phyloP scores from a whole-genome alignment of 768 basidiomycete species.

The Amanita muscaria region DNA sequence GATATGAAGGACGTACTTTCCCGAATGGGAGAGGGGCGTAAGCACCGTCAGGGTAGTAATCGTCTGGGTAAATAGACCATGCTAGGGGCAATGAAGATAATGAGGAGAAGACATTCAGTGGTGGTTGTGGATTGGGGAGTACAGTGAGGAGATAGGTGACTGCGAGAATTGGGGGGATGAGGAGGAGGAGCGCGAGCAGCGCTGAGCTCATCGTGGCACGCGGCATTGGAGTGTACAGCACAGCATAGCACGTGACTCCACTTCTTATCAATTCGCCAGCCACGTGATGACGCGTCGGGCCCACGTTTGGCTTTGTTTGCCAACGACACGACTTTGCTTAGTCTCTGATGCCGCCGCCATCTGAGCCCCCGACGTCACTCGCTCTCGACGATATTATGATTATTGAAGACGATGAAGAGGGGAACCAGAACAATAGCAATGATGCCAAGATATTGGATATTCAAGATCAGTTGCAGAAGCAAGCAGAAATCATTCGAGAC shows the following conservation, averaged over 20 bases:
- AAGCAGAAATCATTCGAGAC: constrained; percentile 53
- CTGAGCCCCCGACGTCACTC: constrained; percentile 1
- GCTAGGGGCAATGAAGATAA: constrained; percentile 50
- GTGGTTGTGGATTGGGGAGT: constrained; percentile 53
- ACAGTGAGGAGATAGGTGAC: constrained; percentile 52
- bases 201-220: constrained; percentile 23
- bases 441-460: neutral
- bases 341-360: neutral
- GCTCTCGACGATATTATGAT: constrained; percentile 8
- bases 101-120: constrained; percentile 44
- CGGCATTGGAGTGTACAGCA: constrained; percentile 18
- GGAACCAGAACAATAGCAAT: neutral
- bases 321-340: neutral
- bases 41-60: constrained; percentile 53
- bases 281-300: constrained; percentile 9
- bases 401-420: constrained; percentile 6
- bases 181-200: no score
- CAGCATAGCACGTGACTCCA: neutral
- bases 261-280: neutral
- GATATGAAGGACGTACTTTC: constrained; percentile 30
- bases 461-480: constrained; percentile 36
- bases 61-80: constrained; percentile 65
- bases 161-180: constrained; percentile 53
- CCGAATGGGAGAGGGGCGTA: constrained; percentile 64
- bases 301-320: constrained; percentile 4